Evolutionary conservation across 768 basidiomycete genomes (phyloP).

Genomic region (Heimioporus sp.): DNA sequence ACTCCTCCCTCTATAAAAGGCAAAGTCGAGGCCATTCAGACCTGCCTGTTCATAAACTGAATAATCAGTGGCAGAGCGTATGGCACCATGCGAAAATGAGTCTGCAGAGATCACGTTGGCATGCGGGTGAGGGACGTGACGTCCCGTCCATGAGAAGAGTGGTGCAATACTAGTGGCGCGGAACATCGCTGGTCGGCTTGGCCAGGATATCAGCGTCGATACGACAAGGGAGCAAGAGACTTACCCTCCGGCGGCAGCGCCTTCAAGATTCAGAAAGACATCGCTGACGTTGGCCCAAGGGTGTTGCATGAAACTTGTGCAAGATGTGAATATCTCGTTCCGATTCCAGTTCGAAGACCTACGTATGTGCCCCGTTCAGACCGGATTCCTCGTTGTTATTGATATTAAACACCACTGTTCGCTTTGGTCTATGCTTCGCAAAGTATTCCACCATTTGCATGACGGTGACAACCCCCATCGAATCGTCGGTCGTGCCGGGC

Average conservation of each 20-base stretch:
- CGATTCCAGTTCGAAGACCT: slow-evolving; percentile 14
- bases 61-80: slow-evolving; percentile 75
- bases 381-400: slow-evolving; percentile 87
- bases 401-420: slow-evolving; percentile 77
- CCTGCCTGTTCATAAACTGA: slow-evolving; percentile 57
- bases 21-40: slow-evolving; percentile 73
- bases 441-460: slow-evolving; percentile 63
- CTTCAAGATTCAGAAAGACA: slow-evolving; percentile 80
- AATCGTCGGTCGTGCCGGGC: slow-evolving; percentile 75
- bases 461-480: slow-evolving; percentile 67
- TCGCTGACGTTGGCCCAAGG: slow-evolving; percentile 68
- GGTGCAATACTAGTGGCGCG: slow-evolving; percentile 62
- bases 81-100: slow-evolving; percentile 59
- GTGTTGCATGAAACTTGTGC: slow-evolving; percentile 61
- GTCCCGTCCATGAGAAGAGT: slow-evolving; percentile 48
- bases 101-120: slow-evolving; percentile 70
- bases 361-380: slow-evolving; percentile 70
- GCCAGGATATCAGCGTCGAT: background rate
- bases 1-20: slow-evolving; percentile 74
- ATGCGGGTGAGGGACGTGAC: slow-evolving; percentile 62
- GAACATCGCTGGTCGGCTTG: slow-evolving; percentile 73
- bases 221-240: slow-evolving; percentile 7
- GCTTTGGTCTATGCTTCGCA: slow-evolving; percentile 44
- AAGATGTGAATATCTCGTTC: background rate
- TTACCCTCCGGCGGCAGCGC: slow-evolving; percentile 76